Evolutionary conservation across 495 filamentous ascomycete genomes (phyloP).

Genomic region (Evernia prunastri): DNA sequence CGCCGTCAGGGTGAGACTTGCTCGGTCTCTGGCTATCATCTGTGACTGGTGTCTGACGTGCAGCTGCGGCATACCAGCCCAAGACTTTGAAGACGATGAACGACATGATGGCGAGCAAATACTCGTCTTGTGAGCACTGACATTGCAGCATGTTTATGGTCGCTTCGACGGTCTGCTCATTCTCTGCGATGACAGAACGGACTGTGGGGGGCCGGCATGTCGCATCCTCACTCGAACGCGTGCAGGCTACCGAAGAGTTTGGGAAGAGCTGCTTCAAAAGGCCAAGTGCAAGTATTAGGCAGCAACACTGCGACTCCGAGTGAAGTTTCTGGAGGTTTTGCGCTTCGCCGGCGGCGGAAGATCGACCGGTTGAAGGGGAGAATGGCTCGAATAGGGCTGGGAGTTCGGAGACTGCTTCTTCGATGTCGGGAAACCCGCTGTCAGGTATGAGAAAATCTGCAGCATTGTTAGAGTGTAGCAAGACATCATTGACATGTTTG

Average conservation of each 20-base stretch:
- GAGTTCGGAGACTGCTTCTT: background rate
- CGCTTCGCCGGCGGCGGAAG: background rate
- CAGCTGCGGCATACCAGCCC: slow-evolving; percentile 28
- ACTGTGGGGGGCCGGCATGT: slow-evolving; percentile 19
- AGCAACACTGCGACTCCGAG: slow-evolving; percentile 12
- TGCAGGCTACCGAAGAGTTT: slow-evolving; percentile 10
- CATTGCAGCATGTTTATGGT: slow-evolving; percentile 28
- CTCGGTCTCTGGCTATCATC: background rate
- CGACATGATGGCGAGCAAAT: slow-evolving; percentile 28
- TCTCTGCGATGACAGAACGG: slow-evolving; percentile 27
- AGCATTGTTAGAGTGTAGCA: background rate
- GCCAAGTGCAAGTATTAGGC: slow-evolving; percentile 15
- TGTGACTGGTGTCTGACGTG: slow-evolving; percentile 6
- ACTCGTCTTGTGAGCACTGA: slow-evolving; percentile 26
- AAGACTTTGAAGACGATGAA: slow-evolving; percentile 32
- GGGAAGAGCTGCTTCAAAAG: slow-evolving; percentile 24
- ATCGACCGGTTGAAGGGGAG: background rate
- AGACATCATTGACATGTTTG: slow-evolving; percentile 13
- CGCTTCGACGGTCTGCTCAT: slow-evolving; percentile 26
- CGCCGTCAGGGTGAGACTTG: background rate
- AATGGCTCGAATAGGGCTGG: slow-evolving; percentile 1
- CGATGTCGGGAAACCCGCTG: background rate
- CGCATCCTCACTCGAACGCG: slow-evolving; percentile 10
- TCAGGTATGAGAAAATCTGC: slow-evolving; percentile 13
- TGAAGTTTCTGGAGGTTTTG: background rate